phyloP scores from a whole-genome alignment of 2,329 filamentous ascomycete species.

The Colletotrichum sp. region DNA sequence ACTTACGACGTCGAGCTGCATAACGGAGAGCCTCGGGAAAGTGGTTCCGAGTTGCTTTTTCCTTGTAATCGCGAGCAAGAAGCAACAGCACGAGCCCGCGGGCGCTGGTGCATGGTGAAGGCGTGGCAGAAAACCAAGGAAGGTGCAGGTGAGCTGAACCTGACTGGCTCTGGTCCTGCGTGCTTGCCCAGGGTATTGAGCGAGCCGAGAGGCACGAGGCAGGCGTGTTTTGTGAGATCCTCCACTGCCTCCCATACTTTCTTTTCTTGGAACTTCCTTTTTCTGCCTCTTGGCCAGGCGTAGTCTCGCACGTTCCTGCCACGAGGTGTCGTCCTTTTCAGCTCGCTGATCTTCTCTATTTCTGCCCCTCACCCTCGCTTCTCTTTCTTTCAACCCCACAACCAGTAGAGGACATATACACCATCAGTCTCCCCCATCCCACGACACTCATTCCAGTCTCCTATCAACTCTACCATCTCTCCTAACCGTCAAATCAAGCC shows the following conservation, averaged over 20 bases:
- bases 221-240: neutral
- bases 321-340: neutral
- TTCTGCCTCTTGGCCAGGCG: neutral
- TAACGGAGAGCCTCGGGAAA: neutral
- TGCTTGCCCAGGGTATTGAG: neutral
- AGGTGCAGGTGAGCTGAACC: neutral
- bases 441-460: neutral
- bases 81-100: neutral
- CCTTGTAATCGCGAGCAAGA: neutral
- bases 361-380: neutral
- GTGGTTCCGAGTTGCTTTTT: neutral
- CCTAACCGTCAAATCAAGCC: neutral
- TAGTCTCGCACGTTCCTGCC: slow-evolving; percentile 10
- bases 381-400: neutral
- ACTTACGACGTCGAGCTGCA: neutral
- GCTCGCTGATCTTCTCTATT: neutral
- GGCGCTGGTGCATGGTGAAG: neutral
- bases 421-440: neutral
- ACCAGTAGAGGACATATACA: neutral
- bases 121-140: slow-evolving; percentile 3
- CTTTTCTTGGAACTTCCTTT: neutral
- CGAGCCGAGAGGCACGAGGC: neutral
- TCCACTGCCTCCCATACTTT: neutral
- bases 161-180: neutral
- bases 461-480: neutral